Conservation (phyloP, 371 early-diverging fungal genomes). For the Lichtheimia corymbifera region DNA sequence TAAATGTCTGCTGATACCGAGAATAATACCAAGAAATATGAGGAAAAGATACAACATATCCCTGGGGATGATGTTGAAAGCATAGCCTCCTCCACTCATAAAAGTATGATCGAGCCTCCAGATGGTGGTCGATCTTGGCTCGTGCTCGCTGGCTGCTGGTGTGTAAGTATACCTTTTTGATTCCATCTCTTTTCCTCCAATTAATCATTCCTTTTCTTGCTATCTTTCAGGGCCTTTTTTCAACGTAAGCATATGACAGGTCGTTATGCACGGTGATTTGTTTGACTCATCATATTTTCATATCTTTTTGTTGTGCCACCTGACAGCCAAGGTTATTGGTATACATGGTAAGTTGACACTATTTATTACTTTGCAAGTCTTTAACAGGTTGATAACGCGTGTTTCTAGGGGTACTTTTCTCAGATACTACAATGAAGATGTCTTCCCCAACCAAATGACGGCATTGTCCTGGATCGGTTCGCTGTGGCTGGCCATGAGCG, state of each 20-base stretch:
- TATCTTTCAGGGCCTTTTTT: slow-evolving; percentile 30
- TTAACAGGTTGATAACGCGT: background rate
- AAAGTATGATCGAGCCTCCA: slow-evolving; percentile 17
- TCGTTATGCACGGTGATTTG: background rate
- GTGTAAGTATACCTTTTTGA: slow-evolving; percentile 21
- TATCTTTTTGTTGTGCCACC: background rate
- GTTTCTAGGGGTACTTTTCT: slow-evolving; percentile 33
- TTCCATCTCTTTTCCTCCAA: background rate
- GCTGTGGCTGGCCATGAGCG: slow-evolving; percentile 36
- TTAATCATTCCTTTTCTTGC: background rate
- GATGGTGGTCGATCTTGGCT: slow-evolving; percentile 37
- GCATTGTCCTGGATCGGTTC: slow-evolving; percentile 46
- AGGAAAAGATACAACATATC: background rate
- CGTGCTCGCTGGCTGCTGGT: slow-evolving; percentile 34
- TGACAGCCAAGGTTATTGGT: slow-evolving; percentile 37
- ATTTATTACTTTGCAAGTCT: background rate
- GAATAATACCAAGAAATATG: background rate
- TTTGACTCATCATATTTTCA: slow-evolving; percentile 1
- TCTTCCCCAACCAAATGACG: slow-evolving; percentile 35
- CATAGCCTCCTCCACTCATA: background rate
- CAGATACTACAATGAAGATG: slow-evolving; percentile 34
- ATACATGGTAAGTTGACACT: slow-evolving; percentile 17
- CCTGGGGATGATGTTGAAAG: slow-evolving; percentile 9
- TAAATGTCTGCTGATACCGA: background rate
- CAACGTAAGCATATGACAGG: slow-evolving; percentile 29